phyloP scores from a whole-genome alignment of 2,329 filamentous ascomycete genomes.

The Diaporthe caulivora region DNA sequence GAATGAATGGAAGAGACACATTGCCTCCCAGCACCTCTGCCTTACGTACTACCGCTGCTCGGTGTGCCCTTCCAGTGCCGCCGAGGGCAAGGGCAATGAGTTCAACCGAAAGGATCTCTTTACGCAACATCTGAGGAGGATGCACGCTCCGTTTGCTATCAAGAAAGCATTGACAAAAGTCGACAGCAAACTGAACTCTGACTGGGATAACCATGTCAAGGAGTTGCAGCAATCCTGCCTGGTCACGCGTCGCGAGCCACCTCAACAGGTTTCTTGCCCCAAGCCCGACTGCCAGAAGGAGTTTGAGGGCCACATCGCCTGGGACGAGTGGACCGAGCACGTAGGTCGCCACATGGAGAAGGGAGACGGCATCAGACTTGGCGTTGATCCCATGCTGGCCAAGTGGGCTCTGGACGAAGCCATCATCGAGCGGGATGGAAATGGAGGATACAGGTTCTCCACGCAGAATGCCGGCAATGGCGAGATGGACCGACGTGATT shows the following conservation, averaged over 20 bases:
- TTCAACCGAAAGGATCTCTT: slow-evolving; percentile 98
- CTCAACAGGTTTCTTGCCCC: slow-evolving; percentile 78
- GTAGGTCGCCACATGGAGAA: slow-evolving; percentile 91
- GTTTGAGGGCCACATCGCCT: slow-evolving; percentile 80
- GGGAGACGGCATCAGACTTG: slow-evolving; percentile 68
- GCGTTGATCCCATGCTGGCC: slow-evolving; percentile 69
- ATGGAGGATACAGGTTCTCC: slow-evolving; percentile 69
- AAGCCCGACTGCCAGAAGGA: slow-evolving; percentile 76
- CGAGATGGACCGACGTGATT: slow-evolving; percentile 43
- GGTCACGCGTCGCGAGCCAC: slow-evolving; percentile 75
- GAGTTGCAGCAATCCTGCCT: slow-evolving; percentile 82
- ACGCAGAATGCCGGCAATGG: slow-evolving; percentile 52
- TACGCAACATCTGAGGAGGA: slow-evolving; percentile 91
- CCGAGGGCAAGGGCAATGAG: slow-evolving; percentile 72
- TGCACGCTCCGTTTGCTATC: slow-evolving; percentile 83
- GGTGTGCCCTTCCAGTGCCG: slow-evolving; percentile 65
- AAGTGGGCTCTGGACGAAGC: slow-evolving; percentile 73
- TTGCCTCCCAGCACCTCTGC: slow-evolving; percentile 88
- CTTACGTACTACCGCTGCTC: slow-evolving; percentile 75
- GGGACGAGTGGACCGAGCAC: slow-evolving; percentile 95
- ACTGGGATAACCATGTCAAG: slow-evolving; percentile 76
- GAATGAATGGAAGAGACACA: slow-evolving; percentile 98
- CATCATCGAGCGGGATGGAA: slow-evolving; percentile 70
- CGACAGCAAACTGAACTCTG: slow-evolving; percentile 69
- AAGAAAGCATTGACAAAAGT: slow-evolving; percentile 68